Conservation (phyloP, 352 stramenopile genomes). For the Phytophthora cactorum region DNA sequence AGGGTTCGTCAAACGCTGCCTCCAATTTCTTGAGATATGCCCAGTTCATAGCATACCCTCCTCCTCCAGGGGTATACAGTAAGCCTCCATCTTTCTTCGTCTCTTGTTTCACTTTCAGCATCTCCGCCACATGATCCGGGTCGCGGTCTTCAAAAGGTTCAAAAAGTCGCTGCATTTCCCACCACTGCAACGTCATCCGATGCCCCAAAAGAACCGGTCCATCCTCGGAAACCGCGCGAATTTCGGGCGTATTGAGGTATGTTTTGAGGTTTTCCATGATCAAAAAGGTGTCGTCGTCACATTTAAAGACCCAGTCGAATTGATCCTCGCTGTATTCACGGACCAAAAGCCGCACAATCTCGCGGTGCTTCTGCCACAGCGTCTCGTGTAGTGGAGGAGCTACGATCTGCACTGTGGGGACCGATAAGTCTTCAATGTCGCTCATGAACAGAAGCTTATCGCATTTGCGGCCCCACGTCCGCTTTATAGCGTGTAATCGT, state of each 20-base stretch:
- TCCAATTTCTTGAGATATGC: conserved; percentile 77
- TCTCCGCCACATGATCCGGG: conserved; percentile 55
- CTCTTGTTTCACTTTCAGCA: conserved; percentile 56
- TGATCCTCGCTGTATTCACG: conserved; percentile 65
- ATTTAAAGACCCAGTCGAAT: conserved; percentile 91
- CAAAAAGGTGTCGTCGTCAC: conserved; percentile 88
- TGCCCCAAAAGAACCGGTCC: conserved; percentile 76
- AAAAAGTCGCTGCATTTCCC: conserved; percentile 78
- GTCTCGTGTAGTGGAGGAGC: conserved; percentile 74
- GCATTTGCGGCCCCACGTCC: conserved; percentile 80
- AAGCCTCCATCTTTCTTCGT: conserved; percentile 63
- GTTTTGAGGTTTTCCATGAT: conserved; percentile 88
- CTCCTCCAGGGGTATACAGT: conserved; percentile 85
- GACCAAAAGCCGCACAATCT: conserved; percentile 76
- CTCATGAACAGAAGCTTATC: conserved; percentile 92
- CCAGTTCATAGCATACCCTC: conserved; percentile 88
- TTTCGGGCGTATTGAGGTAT: conserved; percentile 62
- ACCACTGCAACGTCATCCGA: conserved; percentile 89
- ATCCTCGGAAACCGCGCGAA: conserved; percentile 36
- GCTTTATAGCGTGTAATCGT: conserved; percentile 69
- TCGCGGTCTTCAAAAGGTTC: conserved; percentile 74
- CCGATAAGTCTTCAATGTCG: conserved; percentile 62
- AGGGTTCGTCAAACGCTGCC: conserved; percentile 71
- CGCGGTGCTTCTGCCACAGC: conserved; percentile 87
- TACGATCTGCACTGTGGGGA: conserved; percentile 71